A percentile compares a stretch with the other conserved stretches of the same genome.
Conservation (phyloP, 1,284 basidiomycete species). For the Schizophyllum commune region DNA sequence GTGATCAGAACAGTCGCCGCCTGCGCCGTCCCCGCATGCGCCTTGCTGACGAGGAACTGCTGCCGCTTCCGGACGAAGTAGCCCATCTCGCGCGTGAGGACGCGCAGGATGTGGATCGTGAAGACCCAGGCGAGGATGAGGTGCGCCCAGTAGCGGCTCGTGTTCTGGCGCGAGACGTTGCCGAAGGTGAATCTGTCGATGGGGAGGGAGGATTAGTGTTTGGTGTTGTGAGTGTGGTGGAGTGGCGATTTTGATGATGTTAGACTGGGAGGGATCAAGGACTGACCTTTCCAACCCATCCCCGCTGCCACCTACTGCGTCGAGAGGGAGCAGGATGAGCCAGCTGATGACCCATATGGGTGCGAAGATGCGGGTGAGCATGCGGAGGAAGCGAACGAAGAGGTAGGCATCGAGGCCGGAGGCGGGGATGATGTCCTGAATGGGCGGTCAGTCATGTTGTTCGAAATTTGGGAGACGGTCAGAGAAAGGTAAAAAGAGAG, state of each 20-base stretch:
- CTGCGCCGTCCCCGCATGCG: slow-evolving; percentile 70
- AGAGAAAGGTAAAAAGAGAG: no score
- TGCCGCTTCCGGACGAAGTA: slow-evolving; percentile 82
- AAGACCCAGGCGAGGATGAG: slow-evolving; percentile 67
- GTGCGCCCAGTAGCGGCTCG: slow-evolving; percentile 67
- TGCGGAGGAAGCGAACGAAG: slow-evolving; percentile 82
- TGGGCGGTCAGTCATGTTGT: no score
- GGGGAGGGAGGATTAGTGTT: slow-evolving; percentile 43
- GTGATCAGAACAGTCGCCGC: slow-evolving; percentile 87
- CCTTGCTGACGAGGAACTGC: slow-evolving; percentile 69
- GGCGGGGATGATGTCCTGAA: slow-evolving; percentile 51
- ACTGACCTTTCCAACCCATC: background rate
- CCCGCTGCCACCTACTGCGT: background rate
- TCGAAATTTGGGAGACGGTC: no score
- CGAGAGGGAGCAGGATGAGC: background rate
- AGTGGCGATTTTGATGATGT: slow-evolving; percentile 38
- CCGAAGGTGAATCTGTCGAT: slow-evolving; percentile 79
- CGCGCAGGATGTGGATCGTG: slow-evolving; percentile 86
- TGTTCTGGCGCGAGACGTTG: slow-evolving; percentile 51
- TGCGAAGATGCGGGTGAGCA: slow-evolving; percentile 73
- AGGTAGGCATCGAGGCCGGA: slow-evolving; percentile 95
- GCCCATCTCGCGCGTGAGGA: slow-evolving; percentile 74
- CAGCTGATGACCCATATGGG: slow-evolving; percentile 62
- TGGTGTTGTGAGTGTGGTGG: no score
- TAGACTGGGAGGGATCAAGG: no score